Evolutionary conservation across 2,329 filamentous ascomycete species (phyloP).

Genomic region (Septoria linicola): DNA sequence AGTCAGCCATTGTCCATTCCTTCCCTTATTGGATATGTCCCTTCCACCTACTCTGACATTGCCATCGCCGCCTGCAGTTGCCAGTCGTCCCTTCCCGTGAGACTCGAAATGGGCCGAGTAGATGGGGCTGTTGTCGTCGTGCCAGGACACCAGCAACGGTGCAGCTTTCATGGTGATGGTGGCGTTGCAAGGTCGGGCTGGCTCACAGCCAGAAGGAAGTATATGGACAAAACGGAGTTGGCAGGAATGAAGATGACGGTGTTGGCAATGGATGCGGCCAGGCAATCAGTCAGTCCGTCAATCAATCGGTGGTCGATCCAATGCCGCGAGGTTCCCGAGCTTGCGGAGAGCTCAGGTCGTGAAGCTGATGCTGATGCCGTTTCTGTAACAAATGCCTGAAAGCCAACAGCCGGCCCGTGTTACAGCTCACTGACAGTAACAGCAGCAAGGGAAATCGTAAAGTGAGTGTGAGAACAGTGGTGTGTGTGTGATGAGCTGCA

Average conservation of each 20-base stretch:
- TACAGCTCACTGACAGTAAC: no score
- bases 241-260: background rate
- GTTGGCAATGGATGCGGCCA: background rate
- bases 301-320: background rate
- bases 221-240: constrained; percentile 15
- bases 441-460: background rate
- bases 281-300: background rate
- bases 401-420: no score
- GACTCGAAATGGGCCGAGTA: constrained; percentile 98
- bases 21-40: background rate
- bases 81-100: constrained; percentile 83
- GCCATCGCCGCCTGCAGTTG: constrained; percentile 93
- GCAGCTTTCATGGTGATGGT: constrained; percentile 79
- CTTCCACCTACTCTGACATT: constrained; percentile 74
- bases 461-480: no score
- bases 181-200: no score
- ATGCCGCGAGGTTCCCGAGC: background rate
- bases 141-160: constrained; percentile 97
- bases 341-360: no score
- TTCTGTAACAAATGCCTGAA: background rate
- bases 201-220: constrained; percentile 15
- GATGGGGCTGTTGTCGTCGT: constrained; percentile 93
- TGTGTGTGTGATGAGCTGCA: no score
- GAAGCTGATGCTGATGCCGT: no score
- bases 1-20: background rate